Evolutionary conservation across 1,139 yeast species (phyloP).

Genomic region (Geotrichum bryndzae): DNA sequence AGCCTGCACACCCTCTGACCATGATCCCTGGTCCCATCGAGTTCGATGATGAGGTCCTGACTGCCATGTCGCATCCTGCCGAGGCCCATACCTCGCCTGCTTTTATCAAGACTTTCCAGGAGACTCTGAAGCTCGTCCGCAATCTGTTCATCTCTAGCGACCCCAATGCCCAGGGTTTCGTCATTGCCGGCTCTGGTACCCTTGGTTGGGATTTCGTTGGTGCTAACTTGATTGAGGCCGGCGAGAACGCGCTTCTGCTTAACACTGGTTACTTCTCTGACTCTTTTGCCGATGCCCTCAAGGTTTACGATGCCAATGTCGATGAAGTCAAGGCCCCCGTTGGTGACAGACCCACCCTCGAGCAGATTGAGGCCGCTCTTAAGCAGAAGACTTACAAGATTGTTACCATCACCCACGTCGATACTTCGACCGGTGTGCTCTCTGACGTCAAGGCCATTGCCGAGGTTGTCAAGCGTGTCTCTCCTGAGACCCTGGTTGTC

Average conservation of each 20-base stretch:
- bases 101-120: constrained; percentile 68
- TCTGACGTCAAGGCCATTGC: constrained; percentile 65
- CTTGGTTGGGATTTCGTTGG: constrained; percentile 92
- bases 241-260: constrained; percentile 67
- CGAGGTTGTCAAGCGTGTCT: constrained; percentile 50
- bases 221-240: constrained; percentile 58
- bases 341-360: constrained; percentile 65
- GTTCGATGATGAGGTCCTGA: constrained; percentile 72
- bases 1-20: constrained; percentile 45
- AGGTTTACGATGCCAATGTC: constrained; percentile 69
- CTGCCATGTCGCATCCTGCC: constrained; percentile 80
- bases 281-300: constrained; percentile 73
- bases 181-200: constrained; percentile 87
- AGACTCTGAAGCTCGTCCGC: constrained; percentile 61
- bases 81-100: constrained; percentile 88
- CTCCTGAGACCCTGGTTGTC: constrained; percentile 76
- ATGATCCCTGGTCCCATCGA: constrained; percentile 94
- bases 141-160: constrained; percentile 66
- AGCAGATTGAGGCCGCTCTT: constrained; percentile 52
- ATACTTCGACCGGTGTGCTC: constrained; percentile 90
- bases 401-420: constrained; percentile 88
- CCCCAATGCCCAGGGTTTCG: constrained; percentile 65
- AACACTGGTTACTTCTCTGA: constrained; percentile 94
- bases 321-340: constrained; percentile 52
- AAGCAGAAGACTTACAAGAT: constrained; percentile 51